Conservation (phyloP, 805 yeast species). For the Alloascoidea africana region DNA sequence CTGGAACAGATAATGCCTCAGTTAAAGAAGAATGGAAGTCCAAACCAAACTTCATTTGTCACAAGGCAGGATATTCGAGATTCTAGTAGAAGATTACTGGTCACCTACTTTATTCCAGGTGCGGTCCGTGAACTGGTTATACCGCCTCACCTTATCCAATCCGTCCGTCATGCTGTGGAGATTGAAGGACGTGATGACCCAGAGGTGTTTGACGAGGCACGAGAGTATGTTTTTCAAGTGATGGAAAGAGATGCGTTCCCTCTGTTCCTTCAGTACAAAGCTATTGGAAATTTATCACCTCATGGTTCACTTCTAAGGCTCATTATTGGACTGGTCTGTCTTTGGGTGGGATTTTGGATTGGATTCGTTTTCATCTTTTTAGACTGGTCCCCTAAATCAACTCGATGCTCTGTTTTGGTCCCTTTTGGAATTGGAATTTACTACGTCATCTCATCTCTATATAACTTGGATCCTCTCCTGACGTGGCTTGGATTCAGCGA, state of each 20-base stretch:
- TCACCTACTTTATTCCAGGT: conserved; percentile 36
- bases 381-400: conserved; percentile 40
- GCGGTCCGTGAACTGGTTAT: conserved; percentile 59
- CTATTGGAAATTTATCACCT: conserved; percentile 64
- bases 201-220: conserved; percentile 72
- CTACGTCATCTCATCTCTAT: conserved; percentile 51
- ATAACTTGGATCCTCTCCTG: conserved; percentile 69
- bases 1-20: neutral
- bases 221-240: conserved; percentile 67
- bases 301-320: conserved; percentile 43
- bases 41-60: conserved; percentile 19
- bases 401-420: conserved; percentile 56
- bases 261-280: conserved; percentile 59
- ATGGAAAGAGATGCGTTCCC: conserved; percentile 90
- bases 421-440: conserved; percentile 76
- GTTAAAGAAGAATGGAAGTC: too few species aligned
- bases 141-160: conserved; percentile 50
- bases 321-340: conserved; percentile 45
- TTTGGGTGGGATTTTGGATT: conserved; percentile 82
- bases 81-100: conserved; percentile 44
- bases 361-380: conserved; percentile 69
- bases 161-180: conserved; percentile 49
- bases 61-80: conserved; percentile 45
- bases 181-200: conserved; percentile 84
- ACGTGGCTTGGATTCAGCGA: conserved; percentile 60